These are phyloP conservation scores for Aspergillus steynii DNA, from an alignment of 495 filamentous ascomycete genomes.

Conservation along the genomic window DNA sequence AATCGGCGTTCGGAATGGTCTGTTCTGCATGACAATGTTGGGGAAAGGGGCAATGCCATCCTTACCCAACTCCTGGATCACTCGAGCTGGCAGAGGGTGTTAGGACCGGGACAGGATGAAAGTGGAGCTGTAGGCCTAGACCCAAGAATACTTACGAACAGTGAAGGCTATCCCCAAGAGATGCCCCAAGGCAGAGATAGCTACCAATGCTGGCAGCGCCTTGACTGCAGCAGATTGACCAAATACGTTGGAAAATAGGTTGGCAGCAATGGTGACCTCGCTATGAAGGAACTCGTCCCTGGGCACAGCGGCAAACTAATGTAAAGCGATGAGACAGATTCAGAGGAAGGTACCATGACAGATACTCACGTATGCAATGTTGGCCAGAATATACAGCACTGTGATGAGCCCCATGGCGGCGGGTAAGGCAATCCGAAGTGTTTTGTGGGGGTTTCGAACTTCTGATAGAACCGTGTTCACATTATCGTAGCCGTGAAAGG, in stretches of 20 bases:
- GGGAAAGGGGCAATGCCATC: constrained; percentile 69
- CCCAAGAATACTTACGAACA: constrained; percentile 18
- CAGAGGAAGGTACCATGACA: neutral
- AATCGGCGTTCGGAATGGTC: constrained; percentile 64
- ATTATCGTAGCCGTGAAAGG: constrained; percentile 31
- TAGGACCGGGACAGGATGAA: too few species aligned
- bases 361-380: constrained; percentile 56
- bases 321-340: neutral
- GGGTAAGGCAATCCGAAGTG: constrained; percentile 60
- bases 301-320: constrained; percentile 27
- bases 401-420: constrained; percentile 58
- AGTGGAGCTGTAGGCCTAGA: neutral
- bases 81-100: constrained; percentile 44
- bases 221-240: constrained; percentile 26
- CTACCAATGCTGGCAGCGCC: constrained; percentile 49
- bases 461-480: constrained; percentile 57
- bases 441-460: constrained; percentile 65
- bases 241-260: constrained; percentile 31
- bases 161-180: constrained; percentile 55
- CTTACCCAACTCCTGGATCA: constrained; percentile 66
- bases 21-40: constrained; percentile 57
- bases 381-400: constrained; percentile 64
- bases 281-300: constrained; percentile 27
- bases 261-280: constrained; percentile 29
- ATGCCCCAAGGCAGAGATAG: constrained; percentile 65